Conservation (phyloP, 768 basidiomycete species). For the Suillus discolor region DNA sequence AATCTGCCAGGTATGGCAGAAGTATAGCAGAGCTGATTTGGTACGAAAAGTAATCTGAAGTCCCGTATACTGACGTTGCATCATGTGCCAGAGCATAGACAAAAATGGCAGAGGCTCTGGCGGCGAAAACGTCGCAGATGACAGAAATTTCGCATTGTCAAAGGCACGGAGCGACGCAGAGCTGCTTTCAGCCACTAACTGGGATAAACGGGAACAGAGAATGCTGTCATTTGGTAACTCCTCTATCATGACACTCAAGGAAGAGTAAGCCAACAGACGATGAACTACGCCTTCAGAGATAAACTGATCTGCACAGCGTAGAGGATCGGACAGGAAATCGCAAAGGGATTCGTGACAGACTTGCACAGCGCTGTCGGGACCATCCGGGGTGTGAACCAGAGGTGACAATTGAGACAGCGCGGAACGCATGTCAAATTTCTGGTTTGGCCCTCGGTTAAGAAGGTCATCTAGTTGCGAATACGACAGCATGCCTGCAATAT, state of each 20-base stretch:
- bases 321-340: neutral
- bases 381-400: neutral
- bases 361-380: neutral
- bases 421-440: neutral
- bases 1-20: neutral
- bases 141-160: neutral
- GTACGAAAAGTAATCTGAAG: neutral
- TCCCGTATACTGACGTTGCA: neutral
- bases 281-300: neutral
- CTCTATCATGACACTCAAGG: neutral
- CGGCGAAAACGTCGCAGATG: neutral
- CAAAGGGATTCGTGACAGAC: constrained; percentile 1
- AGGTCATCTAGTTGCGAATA: neutral
- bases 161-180: neutral
- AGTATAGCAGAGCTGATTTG: neutral
- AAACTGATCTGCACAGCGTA: neutral
- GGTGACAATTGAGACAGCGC: neutral
- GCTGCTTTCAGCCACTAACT: too few species aligned
- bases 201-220: neutral
- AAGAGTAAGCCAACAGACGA: neutral
- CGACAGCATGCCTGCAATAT: neutral
- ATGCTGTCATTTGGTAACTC: neutral
- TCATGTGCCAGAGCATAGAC: neutral
- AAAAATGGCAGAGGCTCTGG: neutral
- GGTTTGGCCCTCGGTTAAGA: neutral